Base-by-base conservation (phyloP, 2,329 filamentous ascomycete genomes). In the Boeremia lycopersici region DNA sequence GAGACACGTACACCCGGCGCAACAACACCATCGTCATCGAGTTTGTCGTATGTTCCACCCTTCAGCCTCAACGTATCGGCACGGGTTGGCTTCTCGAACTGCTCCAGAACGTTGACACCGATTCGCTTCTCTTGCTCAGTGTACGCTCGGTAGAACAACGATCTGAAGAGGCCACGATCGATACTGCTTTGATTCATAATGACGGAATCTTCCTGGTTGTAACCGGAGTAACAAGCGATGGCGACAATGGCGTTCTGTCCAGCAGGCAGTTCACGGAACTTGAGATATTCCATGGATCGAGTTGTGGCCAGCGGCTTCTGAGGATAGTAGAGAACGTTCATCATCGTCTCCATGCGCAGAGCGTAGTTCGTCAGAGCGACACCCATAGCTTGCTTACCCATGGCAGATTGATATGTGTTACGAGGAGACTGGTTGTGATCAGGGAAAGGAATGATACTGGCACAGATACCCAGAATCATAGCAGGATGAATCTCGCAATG, bases 161-260 rank as follows among this genome's bases (percentile, higher is more conserved):
- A 97, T 70, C 96, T 86, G 88, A 99, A 99, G 4, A 99, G 83
- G 60, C 95, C 95, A 71, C 95, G 90, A 76, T 99, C 95, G 69
- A 99, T 98, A 77, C 92, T 96, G 79, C 92, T 97, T 80, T 99
- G 95, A 77, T 99, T 99, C 95, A 99, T 98, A 70, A 99, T 96
- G 64, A 99, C 93, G 64, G 95, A 99, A 86, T 99, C 95, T 91
- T 99, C 95, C 76, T 99, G 96, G 77, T 99, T 99, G 82, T 99
- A 99, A 56, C 95, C 95, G 49, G 93, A 96, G 78, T 99, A 99
- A 75, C 90, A 96, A 56, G 92, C 88, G 77, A 99, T 99, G 35
- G 95, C 96, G 11, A 99, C 95, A 67, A 99, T 99, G 17, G 95
- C 95, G 70, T 99, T 99, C 75, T 99, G 95, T 2, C 95, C 95